Conservation (phyloP, 2,329 filamentous ascomycete genomes). For the Didymella arachidicola region DNA sequence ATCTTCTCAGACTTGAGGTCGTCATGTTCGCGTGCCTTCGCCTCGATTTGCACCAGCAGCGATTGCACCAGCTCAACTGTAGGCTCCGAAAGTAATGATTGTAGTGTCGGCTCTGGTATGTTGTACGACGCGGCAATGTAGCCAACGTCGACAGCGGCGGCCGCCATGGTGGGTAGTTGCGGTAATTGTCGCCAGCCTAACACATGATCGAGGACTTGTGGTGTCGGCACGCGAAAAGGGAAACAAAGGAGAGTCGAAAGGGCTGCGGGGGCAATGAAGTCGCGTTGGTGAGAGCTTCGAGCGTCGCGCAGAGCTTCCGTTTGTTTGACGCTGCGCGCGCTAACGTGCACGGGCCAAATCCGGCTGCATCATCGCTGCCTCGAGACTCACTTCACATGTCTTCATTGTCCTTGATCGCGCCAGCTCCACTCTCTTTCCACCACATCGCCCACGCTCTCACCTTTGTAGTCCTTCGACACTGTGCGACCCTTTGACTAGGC, state of each 20-base stretch:
- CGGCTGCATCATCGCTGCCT: constrained; percentile 30
- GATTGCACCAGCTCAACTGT: constrained; percentile 80
- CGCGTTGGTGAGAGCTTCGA: constrained; percentile 20
- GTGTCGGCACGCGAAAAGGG: constrained; percentile 18
- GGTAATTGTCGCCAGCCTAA: constrained; percentile 25
- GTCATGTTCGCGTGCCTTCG: constrained; percentile 84
- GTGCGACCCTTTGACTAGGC: constrained; percentile 47
- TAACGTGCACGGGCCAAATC: constrained; percentile 24
- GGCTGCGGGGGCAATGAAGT: constrained; percentile 29
- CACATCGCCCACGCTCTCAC: constrained; percentile 5
- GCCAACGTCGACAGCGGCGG: constrained; percentile 70
- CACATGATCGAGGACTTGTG: constrained; percentile 32
- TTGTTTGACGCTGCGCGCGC: constrained; percentile 30
- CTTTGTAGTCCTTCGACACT: constrained; percentile 14
- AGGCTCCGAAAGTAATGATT: constrained; percentile 69
- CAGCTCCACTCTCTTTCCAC: constrained; percentile 9
- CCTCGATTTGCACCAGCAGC: constrained; percentile 76
- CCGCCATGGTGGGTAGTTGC: constrained; percentile 61
- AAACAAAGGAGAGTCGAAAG: constrained; percentile 18
- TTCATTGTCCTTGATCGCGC: background rate
- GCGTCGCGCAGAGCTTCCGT: constrained; percentile 32
- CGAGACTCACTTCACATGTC: constrained; percentile 1
- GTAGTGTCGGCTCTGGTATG: constrained; percentile 70
- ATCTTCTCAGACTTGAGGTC: constrained; percentile 86
- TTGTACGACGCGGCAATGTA: constrained; percentile 77